These are phyloP conservation scores for Diospyros lotus DNA, from an alignment of 148 eudicot genomes.

Conservation along the genomic window DNA sequence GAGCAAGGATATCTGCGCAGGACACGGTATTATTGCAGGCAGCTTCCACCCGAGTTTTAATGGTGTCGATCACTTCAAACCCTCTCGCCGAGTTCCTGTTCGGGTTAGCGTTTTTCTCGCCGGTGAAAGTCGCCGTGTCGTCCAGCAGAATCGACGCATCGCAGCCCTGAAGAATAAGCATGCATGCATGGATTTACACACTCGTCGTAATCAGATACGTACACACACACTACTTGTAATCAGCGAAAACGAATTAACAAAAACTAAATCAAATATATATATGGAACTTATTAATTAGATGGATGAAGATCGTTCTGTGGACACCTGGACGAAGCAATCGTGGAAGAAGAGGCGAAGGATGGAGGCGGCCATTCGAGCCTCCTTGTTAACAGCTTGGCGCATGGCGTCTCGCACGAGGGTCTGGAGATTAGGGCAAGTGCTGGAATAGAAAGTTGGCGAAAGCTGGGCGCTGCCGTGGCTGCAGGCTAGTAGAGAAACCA, in stretches of 20 bases:
- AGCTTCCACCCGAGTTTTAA: constrained; percentile 63
- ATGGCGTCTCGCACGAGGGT: constrained; percentile 43
- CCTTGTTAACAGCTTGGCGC: constrained; percentile 48
- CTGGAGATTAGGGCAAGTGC: constrained; percentile 58
- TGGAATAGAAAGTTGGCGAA: constrained; percentile 51
- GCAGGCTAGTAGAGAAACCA: too few species aligned
- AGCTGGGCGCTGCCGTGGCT: constrained; percentile 41
- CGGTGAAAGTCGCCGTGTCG: constrained; percentile 49
- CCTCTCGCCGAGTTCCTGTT: constrained; percentile 63
- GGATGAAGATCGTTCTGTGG: too few species aligned
- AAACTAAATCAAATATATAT: background rate
- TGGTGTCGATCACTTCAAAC: constrained; percentile 66
- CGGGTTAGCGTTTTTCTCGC: constrained; percentile 68
- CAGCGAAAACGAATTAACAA: background rate
- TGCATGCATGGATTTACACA: background rate
- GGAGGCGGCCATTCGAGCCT: constrained; percentile 88
- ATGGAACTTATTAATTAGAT: too few species aligned
- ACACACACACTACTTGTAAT: too few species aligned
- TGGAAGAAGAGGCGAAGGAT: constrained; percentile 84
- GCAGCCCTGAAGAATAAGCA: constrained; percentile 45
- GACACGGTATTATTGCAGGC: constrained; percentile 77
- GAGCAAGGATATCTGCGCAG: constrained; percentile 78
- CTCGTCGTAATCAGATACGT: too few species aligned
- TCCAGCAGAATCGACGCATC: constrained; percentile 80
- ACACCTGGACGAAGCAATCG: constrained; percentile 86